Conservation (phyloP, 2,329 filamentous ascomycete species). For the Bertia moriformis region DNA sequence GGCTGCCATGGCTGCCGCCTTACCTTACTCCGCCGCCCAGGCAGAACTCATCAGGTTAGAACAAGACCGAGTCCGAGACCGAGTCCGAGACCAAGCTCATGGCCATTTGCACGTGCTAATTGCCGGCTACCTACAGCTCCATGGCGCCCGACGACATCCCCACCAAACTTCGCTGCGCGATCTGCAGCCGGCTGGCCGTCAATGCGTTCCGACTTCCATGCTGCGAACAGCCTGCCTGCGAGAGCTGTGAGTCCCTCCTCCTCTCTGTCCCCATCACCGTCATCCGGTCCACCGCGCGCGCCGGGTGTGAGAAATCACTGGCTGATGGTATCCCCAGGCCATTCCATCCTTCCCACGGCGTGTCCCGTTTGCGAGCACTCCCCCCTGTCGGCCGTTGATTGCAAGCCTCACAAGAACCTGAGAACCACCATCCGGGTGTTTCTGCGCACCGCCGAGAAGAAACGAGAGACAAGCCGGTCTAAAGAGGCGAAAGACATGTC, state of each 20-base stretch:
- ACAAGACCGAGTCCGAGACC: not conserved
- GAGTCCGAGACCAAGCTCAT: not conserved
- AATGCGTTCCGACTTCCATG: slow-evolving; percentile 59
- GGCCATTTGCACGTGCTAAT: not conserved
- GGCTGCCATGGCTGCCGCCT: no score
- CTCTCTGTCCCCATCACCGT: slow-evolving; percentile 2
- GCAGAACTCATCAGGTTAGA: slow-evolving; percentile 15
- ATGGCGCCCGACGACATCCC: slow-evolving; percentile 49
- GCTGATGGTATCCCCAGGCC: slow-evolving; percentile 23
- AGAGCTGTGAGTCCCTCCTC: slow-evolving; percentile 37
- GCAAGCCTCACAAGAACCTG: slow-evolving; percentile 50
- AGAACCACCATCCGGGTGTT: slow-evolving; percentile 58
- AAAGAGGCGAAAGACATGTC: slow-evolving; percentile 21
- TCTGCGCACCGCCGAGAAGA: slow-evolving; percentile 52
- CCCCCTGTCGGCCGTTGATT: slow-evolving; percentile 49
- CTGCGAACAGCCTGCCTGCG: slow-evolving; percentile 59
- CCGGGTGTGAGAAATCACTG: slow-evolving; percentile 2
- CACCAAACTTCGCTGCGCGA: slow-evolving; percentile 57
- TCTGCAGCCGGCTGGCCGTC: slow-evolving; percentile 52
- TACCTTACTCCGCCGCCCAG: no score
- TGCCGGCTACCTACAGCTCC: slow-evolving; percentile 24
- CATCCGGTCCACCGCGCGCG: not conserved
- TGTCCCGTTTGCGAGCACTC: slow-evolving; percentile 59
- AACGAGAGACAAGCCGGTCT: slow-evolving; percentile 34
- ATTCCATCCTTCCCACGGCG: slow-evolving; percentile 38